phyloP scores from a whole-genome alignment of 768 basidiomycete genomes.

The Neoboletus magnificus region DNA sequence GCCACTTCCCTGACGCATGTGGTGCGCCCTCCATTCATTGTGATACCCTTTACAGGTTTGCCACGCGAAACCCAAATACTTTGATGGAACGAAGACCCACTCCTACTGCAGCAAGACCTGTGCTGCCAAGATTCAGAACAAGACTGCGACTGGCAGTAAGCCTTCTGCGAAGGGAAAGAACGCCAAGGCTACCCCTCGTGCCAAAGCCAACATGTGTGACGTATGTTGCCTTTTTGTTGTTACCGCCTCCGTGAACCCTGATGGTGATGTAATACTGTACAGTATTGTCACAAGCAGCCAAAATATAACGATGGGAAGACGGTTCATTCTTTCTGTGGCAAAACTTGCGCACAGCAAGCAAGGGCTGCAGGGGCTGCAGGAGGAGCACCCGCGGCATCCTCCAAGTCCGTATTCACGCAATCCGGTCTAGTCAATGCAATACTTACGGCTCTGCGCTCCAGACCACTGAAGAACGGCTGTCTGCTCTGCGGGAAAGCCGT shows the following conservation, averaged over 20 bases:
- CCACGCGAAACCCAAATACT: slow-evolving; percentile 51
- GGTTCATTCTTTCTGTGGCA: slow-evolving; percentile 61
- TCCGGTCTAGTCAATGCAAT: slow-evolving; percentile 26
- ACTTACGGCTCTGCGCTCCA: slow-evolving; percentile 32
- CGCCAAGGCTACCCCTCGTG: slow-evolving; percentile 23
- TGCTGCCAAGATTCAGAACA: slow-evolving; percentile 43
- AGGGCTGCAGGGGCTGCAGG: slow-evolving; percentile 27
- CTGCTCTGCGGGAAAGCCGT: slow-evolving; percentile 56
- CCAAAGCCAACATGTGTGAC: slow-evolving; percentile 44
- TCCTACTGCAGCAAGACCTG: slow-evolving; percentile 60
- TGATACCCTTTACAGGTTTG: slow-evolving; percentile 41
- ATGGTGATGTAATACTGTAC: slow-evolving; percentile 7
- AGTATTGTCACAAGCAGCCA: slow-evolving; percentile 60
- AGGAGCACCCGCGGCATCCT: slow-evolving; percentile 20
- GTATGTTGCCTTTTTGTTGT: slow-evolving; percentile 34
- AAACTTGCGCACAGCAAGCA: slow-evolving; percentile 55
- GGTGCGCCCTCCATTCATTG: neutral
- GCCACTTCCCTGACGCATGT: slow-evolving; percentile 16
- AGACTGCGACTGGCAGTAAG: slow-evolving; percentile 23
- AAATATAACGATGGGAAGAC: slow-evolving; percentile 57
- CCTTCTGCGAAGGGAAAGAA: slow-evolving; percentile 27
- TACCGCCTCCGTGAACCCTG: neutral
- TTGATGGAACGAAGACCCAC: slow-evolving; percentile 54
- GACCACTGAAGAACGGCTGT: slow-evolving; percentile 45
- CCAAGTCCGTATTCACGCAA: slow-evolving; percentile 30